Conservation (phyloP, 495 filamentous ascomycete genomes). For the Aspergillus nanangensis region DNA sequence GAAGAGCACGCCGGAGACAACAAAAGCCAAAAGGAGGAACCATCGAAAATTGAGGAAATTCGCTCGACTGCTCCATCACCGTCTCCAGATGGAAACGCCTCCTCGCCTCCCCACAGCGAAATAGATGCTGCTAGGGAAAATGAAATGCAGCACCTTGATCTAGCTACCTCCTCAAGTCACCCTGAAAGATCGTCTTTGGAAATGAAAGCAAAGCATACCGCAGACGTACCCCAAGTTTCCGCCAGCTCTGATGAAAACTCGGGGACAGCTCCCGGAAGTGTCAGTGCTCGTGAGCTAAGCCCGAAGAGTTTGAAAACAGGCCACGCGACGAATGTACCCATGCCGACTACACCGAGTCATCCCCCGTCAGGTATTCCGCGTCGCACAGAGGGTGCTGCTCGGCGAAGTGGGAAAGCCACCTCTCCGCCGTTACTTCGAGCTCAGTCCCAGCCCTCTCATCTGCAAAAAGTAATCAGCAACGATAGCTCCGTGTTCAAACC, state of each 20-base stretch:
- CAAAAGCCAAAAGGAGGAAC: conserved; percentile 15
- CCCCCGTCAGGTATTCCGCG: conserved; percentile 49
- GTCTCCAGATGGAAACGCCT: conserved; percentile 11
- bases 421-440: conserved; percentile 67
- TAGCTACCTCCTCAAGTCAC: conserved; percentile 53
- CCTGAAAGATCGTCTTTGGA: conserved; percentile 15
- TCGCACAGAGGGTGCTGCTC: conserved; percentile 40
- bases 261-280: too few relatives aligned
- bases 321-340: not conserved
- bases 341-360: conserved; percentile 22
- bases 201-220: too few relatives aligned
- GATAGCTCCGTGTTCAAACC: conserved; percentile 14
- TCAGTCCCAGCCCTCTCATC: conserved; percentile 61
- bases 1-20: conserved; percentile 55
- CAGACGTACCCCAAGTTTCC: too few relatives aligned
- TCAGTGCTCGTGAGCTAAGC: not conserved
- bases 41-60: conserved; percentile 8
- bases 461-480: conserved; percentile 21
- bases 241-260: too few relatives aligned
- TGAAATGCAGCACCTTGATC: conserved; percentile 65
- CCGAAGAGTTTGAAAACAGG: conserved; percentile 4
- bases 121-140: conserved; percentile 27
- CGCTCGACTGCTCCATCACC: conserved; percentile 14
- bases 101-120: conserved; percentile 24
- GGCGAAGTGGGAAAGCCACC: conserved; percentile 33